phyloP scores from a whole-genome alignment of 2,329 filamentous ascomycete species.

The Microsporum audouinii region DNA sequence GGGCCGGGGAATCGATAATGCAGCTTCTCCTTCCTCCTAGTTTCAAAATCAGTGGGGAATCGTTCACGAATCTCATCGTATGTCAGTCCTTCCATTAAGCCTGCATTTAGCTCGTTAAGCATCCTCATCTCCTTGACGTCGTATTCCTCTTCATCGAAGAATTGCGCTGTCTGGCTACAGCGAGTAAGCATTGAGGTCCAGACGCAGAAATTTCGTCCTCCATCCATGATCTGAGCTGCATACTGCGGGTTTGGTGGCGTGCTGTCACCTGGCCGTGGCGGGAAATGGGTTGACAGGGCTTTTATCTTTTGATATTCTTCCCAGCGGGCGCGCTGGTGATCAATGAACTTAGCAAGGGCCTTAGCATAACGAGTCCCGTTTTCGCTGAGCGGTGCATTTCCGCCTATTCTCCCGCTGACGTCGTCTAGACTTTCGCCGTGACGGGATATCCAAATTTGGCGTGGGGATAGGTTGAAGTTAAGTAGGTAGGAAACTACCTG shows the following conservation, averaged over 20 bases:
- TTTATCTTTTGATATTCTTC: slow-evolving; percentile 70
- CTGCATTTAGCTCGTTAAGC: slow-evolving; percentile 92
- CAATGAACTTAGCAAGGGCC: slow-evolving; percentile 74
- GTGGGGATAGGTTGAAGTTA: slow-evolving; percentile 89
- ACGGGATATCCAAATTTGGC: slow-evolving; percentile 96
- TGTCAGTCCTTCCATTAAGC: slow-evolving; percentile 86
- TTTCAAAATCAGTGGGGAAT: slow-evolving; percentile 68
- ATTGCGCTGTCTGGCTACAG: slow-evolving; percentile 74
- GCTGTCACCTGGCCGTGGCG: slow-evolving; percentile 79
- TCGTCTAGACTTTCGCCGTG: slow-evolving; percentile 91
- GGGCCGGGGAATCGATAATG: slow-evolving; percentile 94
- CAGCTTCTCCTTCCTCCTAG: slow-evolving; percentile 75
- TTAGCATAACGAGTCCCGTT: slow-evolving; percentile 69
- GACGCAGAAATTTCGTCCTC: slow-evolving; percentile 82
- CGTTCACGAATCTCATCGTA: slow-evolving; percentile 78
- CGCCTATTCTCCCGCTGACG: slow-evolving; percentile 74
- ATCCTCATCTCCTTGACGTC: slow-evolving; percentile 97
- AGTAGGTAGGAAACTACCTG: slow-evolving; percentile 90
- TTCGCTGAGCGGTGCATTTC: slow-evolving; percentile 72
- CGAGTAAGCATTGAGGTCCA: slow-evolving; percentile 97
- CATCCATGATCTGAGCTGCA: slow-evolving; percentile 38
- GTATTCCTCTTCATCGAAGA: slow-evolving; percentile 91
- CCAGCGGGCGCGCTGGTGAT: slow-evolving; percentile 68
- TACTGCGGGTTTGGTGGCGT: slow-evolving; percentile 90
- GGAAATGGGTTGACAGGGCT: slow-evolving; percentile 65